Percentiles rank a stretch among this genome's conserved stretches.
These are phyloP conservation scores for Claviceps citrina DNA, from an alignment of 2,329 filamentous ascomycete species.

Conservation along the genomic window DNA sequence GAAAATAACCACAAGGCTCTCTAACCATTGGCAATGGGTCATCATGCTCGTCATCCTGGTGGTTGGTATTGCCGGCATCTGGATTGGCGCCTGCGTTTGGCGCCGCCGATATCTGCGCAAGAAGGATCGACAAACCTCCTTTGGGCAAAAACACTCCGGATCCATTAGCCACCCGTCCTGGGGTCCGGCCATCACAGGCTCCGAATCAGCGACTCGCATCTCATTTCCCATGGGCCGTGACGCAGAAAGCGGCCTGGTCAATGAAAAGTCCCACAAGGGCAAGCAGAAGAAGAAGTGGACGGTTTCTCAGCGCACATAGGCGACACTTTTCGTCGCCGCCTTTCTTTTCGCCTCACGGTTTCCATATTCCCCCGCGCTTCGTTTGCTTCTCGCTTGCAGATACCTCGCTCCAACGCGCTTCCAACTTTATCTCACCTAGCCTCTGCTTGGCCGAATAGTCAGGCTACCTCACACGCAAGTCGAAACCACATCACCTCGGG, in stretches of 20 bases:
- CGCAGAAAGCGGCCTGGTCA: slow-evolving; percentile 4
- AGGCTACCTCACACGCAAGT: not conserved
- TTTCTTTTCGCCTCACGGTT: not conserved
- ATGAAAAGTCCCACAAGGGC: slow-evolving; percentile 9
- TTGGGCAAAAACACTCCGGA: slow-evolving; percentile 23
- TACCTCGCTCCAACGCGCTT: not conserved
- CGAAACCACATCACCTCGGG: not conserved
- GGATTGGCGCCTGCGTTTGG: slow-evolving; percentile 53
- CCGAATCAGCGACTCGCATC: slow-evolving; percentile 12
- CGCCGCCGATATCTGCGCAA: slow-evolving; percentile 59
- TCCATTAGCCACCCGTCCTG: slow-evolving; percentile 22
- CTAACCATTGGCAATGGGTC: slow-evolving; percentile 63
- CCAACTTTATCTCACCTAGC: not conserved
- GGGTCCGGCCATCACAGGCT: slow-evolving; percentile 17
- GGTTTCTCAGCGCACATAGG: slow-evolving; percentile 27
- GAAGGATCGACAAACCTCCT: slow-evolving; percentile 37
- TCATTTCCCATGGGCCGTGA: slow-evolving; percentile 4
- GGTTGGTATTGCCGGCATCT: slow-evolving; percentile 51
- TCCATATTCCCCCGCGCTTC: not conserved
- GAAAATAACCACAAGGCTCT: slow-evolving; percentile 34
- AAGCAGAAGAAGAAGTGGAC: slow-evolving; percentile 34
- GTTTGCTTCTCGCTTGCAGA: not conserved
- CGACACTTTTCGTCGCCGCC: not conserved
- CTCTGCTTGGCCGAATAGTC: not conserved
- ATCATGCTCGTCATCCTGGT: slow-evolving; percentile 64